Evolutionary conservation across 2,329 filamentous ascomycete species (phyloP).

Genomic region (Colletotrichum lentis): DNA sequence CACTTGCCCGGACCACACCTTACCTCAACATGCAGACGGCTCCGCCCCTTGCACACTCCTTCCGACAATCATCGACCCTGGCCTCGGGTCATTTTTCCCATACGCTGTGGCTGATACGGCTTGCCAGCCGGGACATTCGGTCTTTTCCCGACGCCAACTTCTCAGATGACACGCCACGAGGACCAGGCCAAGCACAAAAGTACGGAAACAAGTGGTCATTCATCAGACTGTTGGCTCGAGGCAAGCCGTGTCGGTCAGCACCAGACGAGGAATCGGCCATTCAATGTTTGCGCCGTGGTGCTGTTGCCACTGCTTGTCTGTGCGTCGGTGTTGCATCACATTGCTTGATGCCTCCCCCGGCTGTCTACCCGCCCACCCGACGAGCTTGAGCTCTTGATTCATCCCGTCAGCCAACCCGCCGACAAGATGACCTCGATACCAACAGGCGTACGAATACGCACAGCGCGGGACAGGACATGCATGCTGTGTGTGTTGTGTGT

Average conservation of each 20-base stretch:
- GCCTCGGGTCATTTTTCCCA: not conserved
- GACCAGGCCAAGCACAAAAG: not conserved
- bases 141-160: not conserved
- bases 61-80: not conserved
- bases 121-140: not conserved
- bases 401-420: not conserved
- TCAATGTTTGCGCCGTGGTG: slow-evolving; percentile 24
- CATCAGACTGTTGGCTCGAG: slow-evolving; percentile 2
- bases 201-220: not conserved
- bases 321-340: slow-evolving; percentile 1
- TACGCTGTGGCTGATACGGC: not conserved
- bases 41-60: not conserved
- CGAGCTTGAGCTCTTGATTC: not conserved
- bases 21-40: slow-evolving; percentile 4
- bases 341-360: not conserved
- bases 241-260: not conserved
- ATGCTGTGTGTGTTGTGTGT: not conserved
- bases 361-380: too few species aligned
- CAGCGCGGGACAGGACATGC: not conserved
- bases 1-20: slow-evolving; percentile 14
- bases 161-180: not conserved
- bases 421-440: slow-evolving; percentile 7
- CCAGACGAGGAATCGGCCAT: not conserved
- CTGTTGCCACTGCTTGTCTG: slow-evolving; percentile 23
- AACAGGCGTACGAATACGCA: slow-evolving; percentile 6